Base-by-base conservation (phyloP, 441 rosid genomes). In the Syzygium syzygioides region DNA sequence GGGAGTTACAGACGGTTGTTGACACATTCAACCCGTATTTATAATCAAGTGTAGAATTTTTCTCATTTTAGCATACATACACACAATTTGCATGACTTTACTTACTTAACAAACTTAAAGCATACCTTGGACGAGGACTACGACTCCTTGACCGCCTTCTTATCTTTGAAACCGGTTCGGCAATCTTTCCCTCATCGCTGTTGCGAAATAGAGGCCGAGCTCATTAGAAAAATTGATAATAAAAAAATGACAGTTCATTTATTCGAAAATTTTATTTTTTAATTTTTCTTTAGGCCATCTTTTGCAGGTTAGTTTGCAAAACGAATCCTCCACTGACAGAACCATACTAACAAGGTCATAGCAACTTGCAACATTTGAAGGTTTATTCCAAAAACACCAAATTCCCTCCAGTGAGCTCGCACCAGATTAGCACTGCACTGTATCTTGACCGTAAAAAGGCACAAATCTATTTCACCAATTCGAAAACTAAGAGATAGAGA, bases 121-220 rank as follows among this genome's bases (percentile, higher is more conserved):
- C 88, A 80, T 54, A 94, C 95, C 95, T 94, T 89, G 94, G 93
- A 23, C 91, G 94, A 55, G 98, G 96, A 90, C 98, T 95, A 90
- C 93, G 95, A 87, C 98, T 95, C 88, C 96, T 93, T 45, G 96
- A 94, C 91, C 93, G 91, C 87, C 91, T 0, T 59, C 90, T 90
- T 76, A 94, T 88, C 91, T 86, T 94, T 87, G 91, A 93, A 90
- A 52, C 86, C 9, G 95, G 88, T 89, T 95, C 97, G 9, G 85
- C 87, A 84, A 95, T 91, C 90, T 92, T 93, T 86, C 96, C 97
- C 87, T 92, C 93, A 12, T 91, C 93, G 79, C 98, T 95, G 94
- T 48, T 20, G 25, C 10, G 0, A n/a, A 66, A 37, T 20, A 71
- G n/a, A 71, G 83, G 83, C n/a, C 83, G 7, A 32, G 50, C 62